Evolutionary conservation across 495 filamentous ascomycete genomes (phyloP).

Genomic region (Talaromyces nanjingensis): DNA sequence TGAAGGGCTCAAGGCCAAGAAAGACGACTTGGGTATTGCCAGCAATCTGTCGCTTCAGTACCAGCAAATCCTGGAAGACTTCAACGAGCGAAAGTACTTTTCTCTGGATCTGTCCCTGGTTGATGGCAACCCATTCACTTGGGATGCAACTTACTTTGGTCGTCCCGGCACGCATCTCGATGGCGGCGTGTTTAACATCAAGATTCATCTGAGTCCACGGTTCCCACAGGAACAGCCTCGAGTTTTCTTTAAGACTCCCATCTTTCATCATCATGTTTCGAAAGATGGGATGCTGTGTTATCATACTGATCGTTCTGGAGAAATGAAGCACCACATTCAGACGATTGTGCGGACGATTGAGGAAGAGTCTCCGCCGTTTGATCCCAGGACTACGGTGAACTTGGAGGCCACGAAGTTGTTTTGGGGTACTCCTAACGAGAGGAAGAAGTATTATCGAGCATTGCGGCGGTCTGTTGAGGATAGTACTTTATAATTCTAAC

Average conservation of each 20-base stretch:
- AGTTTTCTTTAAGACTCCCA: conserved; percentile 66
- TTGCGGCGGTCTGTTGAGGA: conserved; percentile 55
- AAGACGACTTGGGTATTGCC: conserved; percentile 66
- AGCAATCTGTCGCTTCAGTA: conserved; percentile 76
- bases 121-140: conserved; percentile 49
- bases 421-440: conserved; percentile 75
- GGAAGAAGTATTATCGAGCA: conserved; percentile 75
- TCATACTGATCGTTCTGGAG: conserved; percentile 63
- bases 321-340: conserved; percentile 77
- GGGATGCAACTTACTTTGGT: conserved; percentile 74
- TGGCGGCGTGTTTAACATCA: conserved; percentile 81
- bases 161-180: conserved; percentile 90
- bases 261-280: conserved; percentile 89
- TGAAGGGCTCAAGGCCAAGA: conserved; percentile 56
- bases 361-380: conserved; percentile 80
- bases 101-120: conserved; percentile 69
- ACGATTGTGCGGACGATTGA: conserved; percentile 78
- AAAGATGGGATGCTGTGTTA: conserved; percentile 77
- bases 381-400: conserved; percentile 83
- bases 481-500: conserved; percentile 21
- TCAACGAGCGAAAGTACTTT: conserved; percentile 59
- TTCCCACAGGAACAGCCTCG: conserved; percentile 92
- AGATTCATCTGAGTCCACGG: conserved; percentile 72
- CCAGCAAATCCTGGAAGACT: conserved; percentile 71
- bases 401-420: conserved; percentile 79